A percentile compares a stretch with the other conserved stretches of the same genome.
Evolutionary conservation across 164 flowering plant species (phyloP).

Genomic region (Tetrastigma voinierianum): DNA sequence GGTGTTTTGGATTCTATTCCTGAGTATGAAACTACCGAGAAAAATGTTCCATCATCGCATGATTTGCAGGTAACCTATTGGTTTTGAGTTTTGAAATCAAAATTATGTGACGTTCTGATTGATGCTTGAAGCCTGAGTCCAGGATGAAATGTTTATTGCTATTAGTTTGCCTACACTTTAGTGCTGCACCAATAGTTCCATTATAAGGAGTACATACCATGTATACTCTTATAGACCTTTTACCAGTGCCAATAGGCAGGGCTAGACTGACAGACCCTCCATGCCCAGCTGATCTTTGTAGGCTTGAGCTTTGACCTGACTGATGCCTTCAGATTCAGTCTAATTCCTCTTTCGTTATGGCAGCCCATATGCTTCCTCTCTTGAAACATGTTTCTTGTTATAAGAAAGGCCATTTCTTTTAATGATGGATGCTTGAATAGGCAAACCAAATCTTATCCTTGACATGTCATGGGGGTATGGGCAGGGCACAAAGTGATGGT

Average conservation of each 20-base stretch:
- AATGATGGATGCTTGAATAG: slow-evolving; percentile 7
- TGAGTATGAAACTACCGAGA: slow-evolving; percentile 59
- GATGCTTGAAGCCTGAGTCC: too few relatives aligned
- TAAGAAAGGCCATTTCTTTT: slow-evolving; percentile 18
- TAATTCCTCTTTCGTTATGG: slow-evolving; percentile 13
- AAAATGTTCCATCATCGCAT: slow-evolving; percentile 36
- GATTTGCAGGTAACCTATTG: slow-evolving; percentile 58
- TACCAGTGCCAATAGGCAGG: too few relatives aligned
- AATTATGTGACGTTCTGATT: too few relatives aligned
- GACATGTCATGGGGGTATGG: slow-evolving; percentile 41
- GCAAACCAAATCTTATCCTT: slow-evolving; percentile 44
- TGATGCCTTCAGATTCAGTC: too few relatives aligned
- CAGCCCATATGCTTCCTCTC: slow-evolving; percentile 29
- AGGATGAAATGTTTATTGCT: too few relatives aligned
- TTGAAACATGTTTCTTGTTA: slow-evolving; percentile 35
- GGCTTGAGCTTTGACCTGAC: too few relatives aligned
- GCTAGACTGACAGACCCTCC: too few relatives aligned
- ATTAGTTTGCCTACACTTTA: too few relatives aligned
- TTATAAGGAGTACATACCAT: too few relatives aligned
- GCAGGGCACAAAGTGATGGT: slow-evolving; percentile 34
- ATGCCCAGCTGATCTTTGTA: too few relatives aligned
- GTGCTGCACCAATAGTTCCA: too few relatives aligned
- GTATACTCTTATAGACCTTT: too few relatives aligned
- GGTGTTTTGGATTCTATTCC: slow-evolving; percentile 68
- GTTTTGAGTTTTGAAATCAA: background rate